Conservation (phyloP, 2,329 filamentous ascomycete species). For the Claviceps pazoutovae region DNA sequence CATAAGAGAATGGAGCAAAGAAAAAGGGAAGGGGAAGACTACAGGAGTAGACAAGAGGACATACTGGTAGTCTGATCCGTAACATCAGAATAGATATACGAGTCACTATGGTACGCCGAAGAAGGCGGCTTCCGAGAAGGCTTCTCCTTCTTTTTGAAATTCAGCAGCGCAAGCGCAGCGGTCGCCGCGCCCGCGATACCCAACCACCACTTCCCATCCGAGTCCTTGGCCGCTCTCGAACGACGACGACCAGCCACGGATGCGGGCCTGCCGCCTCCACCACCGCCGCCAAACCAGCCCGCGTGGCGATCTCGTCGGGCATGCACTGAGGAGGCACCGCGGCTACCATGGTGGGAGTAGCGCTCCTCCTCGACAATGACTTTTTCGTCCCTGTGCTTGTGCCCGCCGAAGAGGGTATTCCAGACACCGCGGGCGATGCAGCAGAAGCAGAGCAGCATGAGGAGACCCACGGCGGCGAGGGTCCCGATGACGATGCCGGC, state of each 20-base stretch:
- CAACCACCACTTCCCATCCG: conserved; percentile 36
- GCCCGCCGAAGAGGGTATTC: conserved; percentile 48
- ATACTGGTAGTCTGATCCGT: conserved; percentile 33
- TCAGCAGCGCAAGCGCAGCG: conserved; percentile 40
- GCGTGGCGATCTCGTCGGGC: conserved; percentile 38
- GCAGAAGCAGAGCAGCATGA: conserved; percentile 61
- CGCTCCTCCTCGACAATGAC: conserved; percentile 52
- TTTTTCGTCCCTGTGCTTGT: conserved; percentile 33
- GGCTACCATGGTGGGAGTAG: conserved; percentile 35
- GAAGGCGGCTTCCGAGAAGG: conserved; percentile 23
- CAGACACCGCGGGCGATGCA: conserved; percentile 52
- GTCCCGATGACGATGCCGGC: conserved; percentile 69
- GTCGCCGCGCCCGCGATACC: conserved; percentile 36
- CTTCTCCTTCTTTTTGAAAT: conserved; percentile 36
- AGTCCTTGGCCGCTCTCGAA: conserved; percentile 26
- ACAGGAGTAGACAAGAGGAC: conserved; percentile 15
- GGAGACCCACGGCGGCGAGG: conserved; percentile 50
- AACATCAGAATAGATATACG: conserved; percentile 36
- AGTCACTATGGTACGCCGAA: conserved; percentile 35
- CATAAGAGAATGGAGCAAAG: no score
- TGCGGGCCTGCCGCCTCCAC: conserved; percentile 25
- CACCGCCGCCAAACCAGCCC: conserved; percentile 36
- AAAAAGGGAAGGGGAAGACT: no score
- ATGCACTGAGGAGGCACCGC: conserved; percentile 23
- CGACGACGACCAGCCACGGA: conserved; percentile 25